These are phyloP conservation scores for Schizophyllum amplum DNA, from an alignment of 1,284 basidiomycete genomes.

Conservation along the genomic window DNA sequence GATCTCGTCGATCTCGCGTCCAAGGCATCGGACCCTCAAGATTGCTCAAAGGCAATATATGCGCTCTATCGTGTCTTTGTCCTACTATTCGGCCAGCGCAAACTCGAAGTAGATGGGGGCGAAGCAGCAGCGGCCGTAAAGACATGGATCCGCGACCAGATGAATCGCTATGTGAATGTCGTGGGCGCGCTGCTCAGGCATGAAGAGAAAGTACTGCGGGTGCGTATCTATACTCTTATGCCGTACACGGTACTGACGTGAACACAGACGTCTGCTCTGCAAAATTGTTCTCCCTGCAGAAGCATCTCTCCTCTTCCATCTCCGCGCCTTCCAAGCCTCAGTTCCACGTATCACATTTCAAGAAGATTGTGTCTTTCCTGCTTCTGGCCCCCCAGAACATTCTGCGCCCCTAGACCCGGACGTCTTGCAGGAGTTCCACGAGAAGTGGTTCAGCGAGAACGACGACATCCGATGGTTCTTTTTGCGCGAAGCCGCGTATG, in stretches of 20 bases:
- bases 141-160: conserved; percentile 65
- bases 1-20: conserved; percentile 62
- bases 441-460: conserved; percentile 70
- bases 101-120: conserved; percentile 38
- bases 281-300: conserved; percentile 75
- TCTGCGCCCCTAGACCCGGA: conserved; percentile 28
- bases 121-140: conserved; percentile 62
- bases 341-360: conserved; percentile 65
- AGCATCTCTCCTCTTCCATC: conserved; percentile 65
- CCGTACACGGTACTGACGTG: too few species aligned
- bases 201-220: conserved; percentile 49
- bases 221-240: neutral
- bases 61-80: conserved; percentile 79
- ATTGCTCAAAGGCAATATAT: conserved; percentile 73
- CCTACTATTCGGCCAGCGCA: conserved; percentile 49
- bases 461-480: conserved; percentile 95
- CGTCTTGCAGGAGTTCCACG: conserved; percentile 56
- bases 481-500: conserved; percentile 76
- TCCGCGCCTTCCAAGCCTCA: conserved; percentile 42
- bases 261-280: conserved; percentile 60
- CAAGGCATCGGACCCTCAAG: conserved; percentile 35
- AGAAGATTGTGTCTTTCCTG: conserved; percentile 52
- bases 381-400: conserved; percentile 51
- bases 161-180: conserved; percentile 61
- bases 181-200: conserved; percentile 68